phyloP scores from a whole-genome alignment of 805 yeast genomes.

The Kockiozyma suomiensis region DNA sequence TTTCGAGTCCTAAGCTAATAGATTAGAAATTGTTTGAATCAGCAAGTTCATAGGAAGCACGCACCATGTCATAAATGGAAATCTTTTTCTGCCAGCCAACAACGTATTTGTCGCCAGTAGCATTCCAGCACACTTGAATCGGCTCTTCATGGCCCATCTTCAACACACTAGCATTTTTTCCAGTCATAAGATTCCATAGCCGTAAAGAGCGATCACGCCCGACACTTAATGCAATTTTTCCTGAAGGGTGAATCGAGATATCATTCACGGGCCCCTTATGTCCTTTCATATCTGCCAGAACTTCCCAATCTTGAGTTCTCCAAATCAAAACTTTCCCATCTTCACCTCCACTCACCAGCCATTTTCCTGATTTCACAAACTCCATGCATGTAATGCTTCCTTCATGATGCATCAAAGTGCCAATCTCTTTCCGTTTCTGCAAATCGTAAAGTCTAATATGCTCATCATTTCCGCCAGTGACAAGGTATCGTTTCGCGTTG shows the following conservation, averaged over 20 bases:
- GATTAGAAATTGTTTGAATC: slow-evolving; percentile 48
- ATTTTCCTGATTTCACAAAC: slow-evolving; percentile 65
- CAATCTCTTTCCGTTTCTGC: slow-evolving; percentile 90
- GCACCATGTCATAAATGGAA: slow-evolving; percentile 52
- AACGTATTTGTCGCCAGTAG: slow-evolving; percentile 67
- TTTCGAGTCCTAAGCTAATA: slow-evolving; percentile 12
- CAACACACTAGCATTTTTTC: slow-evolving; percentile 83
- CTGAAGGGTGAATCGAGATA: slow-evolving; percentile 85
- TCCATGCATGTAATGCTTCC: slow-evolving; percentile 81
- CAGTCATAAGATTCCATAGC: slow-evolving; percentile 96
- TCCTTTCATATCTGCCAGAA: slow-evolving; percentile 83
- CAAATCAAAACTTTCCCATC: slow-evolving; percentile 89
- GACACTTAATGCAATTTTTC: slow-evolving; percentile 86
- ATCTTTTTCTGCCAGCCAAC: slow-evolving; percentile 73
- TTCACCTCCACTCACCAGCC: slow-evolving; percentile 89
- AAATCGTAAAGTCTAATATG: slow-evolving; percentile 92
- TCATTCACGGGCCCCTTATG: slow-evolving; percentile 84
- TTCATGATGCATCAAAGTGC: slow-evolving; percentile 82
- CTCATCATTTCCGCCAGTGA: slow-evolving; percentile 94
- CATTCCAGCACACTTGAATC: slow-evolving; percentile 55
- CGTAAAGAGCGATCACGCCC: slow-evolving; percentile 81
- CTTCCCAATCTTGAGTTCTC: slow-evolving; percentile 98
- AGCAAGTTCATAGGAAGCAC: neutral
- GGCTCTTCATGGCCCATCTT: slow-evolving; percentile 46
- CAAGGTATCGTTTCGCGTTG: slow-evolving; percentile 78